Conservation (phyloP, 2,329 filamentous ascomycete genomes). For the Colletotrichum gigasporum region DNA sequence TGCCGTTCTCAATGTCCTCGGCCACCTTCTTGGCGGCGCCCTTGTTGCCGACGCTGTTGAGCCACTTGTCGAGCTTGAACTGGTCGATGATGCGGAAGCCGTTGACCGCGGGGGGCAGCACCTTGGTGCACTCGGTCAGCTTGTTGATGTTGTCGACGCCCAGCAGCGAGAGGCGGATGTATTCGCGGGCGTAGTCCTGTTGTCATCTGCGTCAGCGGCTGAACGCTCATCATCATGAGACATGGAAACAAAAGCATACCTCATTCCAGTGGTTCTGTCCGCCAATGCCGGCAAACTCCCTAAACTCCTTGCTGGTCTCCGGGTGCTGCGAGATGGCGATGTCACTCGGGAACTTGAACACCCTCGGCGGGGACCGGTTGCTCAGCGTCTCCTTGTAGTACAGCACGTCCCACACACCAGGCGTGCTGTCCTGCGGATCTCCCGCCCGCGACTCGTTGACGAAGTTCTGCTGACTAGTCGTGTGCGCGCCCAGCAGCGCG, state of each 20-base stretch:
- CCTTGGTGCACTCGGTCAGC: slow-evolving; percentile 64
- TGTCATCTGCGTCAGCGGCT: neutral
- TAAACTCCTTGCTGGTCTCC: slow-evolving; percentile 47
- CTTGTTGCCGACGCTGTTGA: slow-evolving; percentile 32
- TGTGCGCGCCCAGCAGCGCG: slow-evolving; percentile 65
- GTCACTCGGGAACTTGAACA: slow-evolving; percentile 54
- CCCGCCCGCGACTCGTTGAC: slow-evolving; percentile 50
- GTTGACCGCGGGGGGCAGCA: slow-evolving; percentile 48
- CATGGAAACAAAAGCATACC: slow-evolving; percentile 41
- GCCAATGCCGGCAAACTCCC: slow-evolving; percentile 43
- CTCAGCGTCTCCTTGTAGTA: slow-evolving; percentile 56
- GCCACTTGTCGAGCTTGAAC: slow-evolving; percentile 33
- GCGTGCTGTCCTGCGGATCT: slow-evolving; percentile 61
- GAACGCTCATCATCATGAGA: neutral
- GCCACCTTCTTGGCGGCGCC: slow-evolving; percentile 29
- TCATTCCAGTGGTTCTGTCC: slow-evolving; percentile 53
- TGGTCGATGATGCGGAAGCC: slow-evolving; percentile 26
- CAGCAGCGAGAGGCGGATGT: slow-evolving; percentile 65
- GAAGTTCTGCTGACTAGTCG: slow-evolving; percentile 58
- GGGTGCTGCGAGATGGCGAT: slow-evolving; percentile 48
- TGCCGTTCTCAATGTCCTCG: slow-evolving; percentile 26
- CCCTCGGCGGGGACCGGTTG: slow-evolving; percentile 42
- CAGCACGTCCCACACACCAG: slow-evolving; percentile 62
- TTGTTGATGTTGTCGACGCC: slow-evolving; percentile 66
- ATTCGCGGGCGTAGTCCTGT: slow-evolving; percentile 61